Percentiles rank a stretch among this genome's conserved stretches.
These are phyloP conservation scores for Corynespora cassiicola DNA, from an alignment of 2,329 filamentous ascomycete genomes.

Conservation along the genomic window DNA sequence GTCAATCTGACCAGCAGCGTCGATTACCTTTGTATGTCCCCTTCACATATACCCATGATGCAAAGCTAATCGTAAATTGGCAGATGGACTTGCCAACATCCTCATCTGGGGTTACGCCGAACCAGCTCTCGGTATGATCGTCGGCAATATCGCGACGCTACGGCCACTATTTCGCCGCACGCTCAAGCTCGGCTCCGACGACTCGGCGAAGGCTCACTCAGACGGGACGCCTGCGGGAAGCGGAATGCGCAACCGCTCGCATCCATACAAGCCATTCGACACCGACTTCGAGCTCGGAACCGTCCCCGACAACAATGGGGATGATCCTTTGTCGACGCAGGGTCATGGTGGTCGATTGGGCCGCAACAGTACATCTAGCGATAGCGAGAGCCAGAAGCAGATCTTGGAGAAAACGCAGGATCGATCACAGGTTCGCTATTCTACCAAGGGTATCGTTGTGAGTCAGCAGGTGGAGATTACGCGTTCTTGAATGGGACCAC, in stretches of 20 bases:
- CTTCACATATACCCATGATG: too few relatives aligned
- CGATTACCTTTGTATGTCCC: slow-evolving; percentile 35
- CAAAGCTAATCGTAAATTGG: background rate
- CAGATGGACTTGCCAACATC: slow-evolving; percentile 39
- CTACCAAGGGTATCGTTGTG: slow-evolving; percentile 10
- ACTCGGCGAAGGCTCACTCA: background rate
- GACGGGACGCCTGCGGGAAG: slow-evolving; percentile 5
- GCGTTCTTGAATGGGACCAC: slow-evolving; percentile 1
- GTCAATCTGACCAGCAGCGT: slow-evolving; percentile 37
- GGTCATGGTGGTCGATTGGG: slow-evolving; percentile 12
- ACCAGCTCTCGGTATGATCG: slow-evolving; percentile 43
- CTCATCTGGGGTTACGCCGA: slow-evolving; percentile 47
- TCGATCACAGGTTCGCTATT: too few relatives aligned
- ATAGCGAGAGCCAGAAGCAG: slow-evolving; percentile 20
- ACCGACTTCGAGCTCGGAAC: slow-evolving; percentile 11
- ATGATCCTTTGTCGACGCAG: background rate
- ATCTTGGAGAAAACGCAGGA: slow-evolving; percentile 9
- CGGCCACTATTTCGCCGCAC: slow-evolving; percentile 38
- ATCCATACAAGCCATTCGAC: slow-evolving; percentile 14
- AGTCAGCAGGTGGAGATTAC: slow-evolving; percentile 13
- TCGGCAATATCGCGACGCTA: slow-evolving; percentile 41
- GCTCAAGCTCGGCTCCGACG: slow-evolving; percentile 21
- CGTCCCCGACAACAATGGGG: slow-evolving; percentile 2
- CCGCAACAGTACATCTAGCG: slow-evolving; percentile 11
- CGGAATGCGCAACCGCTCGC: slow-evolving; percentile 3